Percentiles rank a stretch among this genome's conserved stretches.
These are phyloP conservation scores for Moesziomyces parantarcticus DNA, from an alignment of 1,284 basidiomycete genomes.

Conservation along the genomic window DNA sequence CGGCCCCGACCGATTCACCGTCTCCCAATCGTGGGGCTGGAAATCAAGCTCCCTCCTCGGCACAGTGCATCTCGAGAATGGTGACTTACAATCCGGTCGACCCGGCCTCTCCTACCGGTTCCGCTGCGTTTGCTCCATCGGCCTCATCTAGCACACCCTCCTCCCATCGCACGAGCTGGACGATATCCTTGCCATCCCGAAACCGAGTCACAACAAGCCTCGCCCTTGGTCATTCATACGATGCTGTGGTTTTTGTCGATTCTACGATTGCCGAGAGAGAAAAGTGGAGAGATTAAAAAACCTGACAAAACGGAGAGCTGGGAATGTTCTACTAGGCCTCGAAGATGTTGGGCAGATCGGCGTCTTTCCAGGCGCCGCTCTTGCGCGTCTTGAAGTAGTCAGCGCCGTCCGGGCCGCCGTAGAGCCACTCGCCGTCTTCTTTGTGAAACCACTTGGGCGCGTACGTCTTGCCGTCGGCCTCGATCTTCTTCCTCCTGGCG, in stretches of 20 bases:
- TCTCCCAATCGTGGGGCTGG: constrained; percentile 73
- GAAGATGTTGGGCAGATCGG: constrained; percentile 28
- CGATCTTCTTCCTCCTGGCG: constrained; percentile 68
- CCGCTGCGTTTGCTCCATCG: constrained; percentile 53
- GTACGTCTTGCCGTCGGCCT: constrained; percentile 54
- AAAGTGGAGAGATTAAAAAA: neutral
- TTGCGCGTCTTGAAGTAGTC: constrained; percentile 53
- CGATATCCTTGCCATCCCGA: no score
- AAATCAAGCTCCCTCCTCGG: constrained; percentile 69
- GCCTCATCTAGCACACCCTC: constrained; percentile 34
- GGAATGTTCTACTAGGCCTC: constrained; percentile 25
- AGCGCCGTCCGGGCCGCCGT: constrained; percentile 49
- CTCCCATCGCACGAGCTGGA: no score
- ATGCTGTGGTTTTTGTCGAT: no score
- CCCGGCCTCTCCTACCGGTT: constrained; percentile 32
- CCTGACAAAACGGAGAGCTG: no score
- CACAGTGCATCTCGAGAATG: constrained; percentile 69
- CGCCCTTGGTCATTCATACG: no score
- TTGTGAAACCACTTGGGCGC: constrained; percentile 63
- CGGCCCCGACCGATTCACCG: constrained; percentile 83
- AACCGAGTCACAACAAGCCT: no score
- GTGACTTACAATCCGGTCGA: constrained; percentile 68
- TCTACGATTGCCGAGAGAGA: neutral
- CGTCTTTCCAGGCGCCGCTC: constrained; percentile 34
- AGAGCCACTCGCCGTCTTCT: constrained; percentile 55